Base-by-base conservation (phyloP, 805 yeast species). In the Monosporozyma servazzii region DNA sequence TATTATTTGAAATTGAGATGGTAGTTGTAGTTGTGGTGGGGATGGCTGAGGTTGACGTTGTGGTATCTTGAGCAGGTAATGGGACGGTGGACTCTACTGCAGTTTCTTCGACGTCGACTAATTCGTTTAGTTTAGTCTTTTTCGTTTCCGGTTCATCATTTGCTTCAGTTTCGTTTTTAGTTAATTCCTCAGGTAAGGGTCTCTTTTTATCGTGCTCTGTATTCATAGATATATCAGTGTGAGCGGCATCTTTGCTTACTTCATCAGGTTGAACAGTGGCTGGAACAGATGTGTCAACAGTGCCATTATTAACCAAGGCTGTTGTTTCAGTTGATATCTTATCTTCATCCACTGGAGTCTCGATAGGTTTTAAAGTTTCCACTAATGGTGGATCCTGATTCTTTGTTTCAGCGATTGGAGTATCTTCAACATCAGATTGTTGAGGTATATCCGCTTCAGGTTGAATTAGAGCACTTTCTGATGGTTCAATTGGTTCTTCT, bases 101-200 rank as follows among this genome's bases (percentile, higher is more conserved):
- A 17, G 41, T 37, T 18, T 4, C 3, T 17, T 59, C 61, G 23
- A 53, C 47, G 18, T 49, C 40, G 3, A 20, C 9, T 18, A 25
- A 10, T 30, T 46, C 54, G 2, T 52, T 49, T 37, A 58, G 11
- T 51, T 48, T 56, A 43, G 33, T 45, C 47, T 55, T 60, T 60
- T 50, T 60, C 53, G 48, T 51, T 53, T 51, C 59, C 13, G 56
- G 52, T 31, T 33, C 53, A 23, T 40, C 47, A 15, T 29, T 39
- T 5, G 4, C 15, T 10, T 6, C 29, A 31, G 25, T 10, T 10
- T 48, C 20, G 47, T 33, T 39, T 9, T 51, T 49, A 17, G 50
- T 50, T 10, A 25, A 45, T 7, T 47, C 50, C 3, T 44, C 58
- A 0, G 51, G 60, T 4, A 60, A 64, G 11, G 51, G 61, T 11